phyloP scores from a whole-genome alignment of 805 yeast species.

The Metschnikowia henanensis region DNA sequence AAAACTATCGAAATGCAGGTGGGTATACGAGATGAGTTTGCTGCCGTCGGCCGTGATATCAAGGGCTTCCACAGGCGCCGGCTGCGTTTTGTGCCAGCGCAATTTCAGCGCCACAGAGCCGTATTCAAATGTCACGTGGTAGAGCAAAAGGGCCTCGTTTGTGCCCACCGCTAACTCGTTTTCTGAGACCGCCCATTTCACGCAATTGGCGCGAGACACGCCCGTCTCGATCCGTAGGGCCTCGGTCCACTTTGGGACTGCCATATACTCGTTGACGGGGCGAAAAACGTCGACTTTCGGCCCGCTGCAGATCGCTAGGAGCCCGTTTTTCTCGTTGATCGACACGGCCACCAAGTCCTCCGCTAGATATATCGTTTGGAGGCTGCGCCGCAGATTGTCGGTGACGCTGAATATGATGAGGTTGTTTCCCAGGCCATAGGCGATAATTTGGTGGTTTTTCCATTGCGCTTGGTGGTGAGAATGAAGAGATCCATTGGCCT shows the following conservation, averaged over 20 bases:
- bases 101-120: conserved; percentile 36
- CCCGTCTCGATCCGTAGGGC: conserved; percentile 20
- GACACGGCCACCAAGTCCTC: conserved; percentile 66
- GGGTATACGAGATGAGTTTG: conserved; percentile 56
- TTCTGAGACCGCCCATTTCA: conserved; percentile 54
- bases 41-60: conserved; percentile 67
- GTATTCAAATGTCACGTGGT: conserved; percentile 49
- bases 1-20: conserved; percentile 60
- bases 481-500: conserved; percentile 60
- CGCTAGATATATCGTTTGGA: conserved; percentile 78
- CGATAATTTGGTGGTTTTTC: conserved; percentile 62
- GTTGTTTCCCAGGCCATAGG: conserved; percentile 88
- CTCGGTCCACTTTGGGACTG: conserved; percentile 47
- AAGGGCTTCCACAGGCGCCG: conserved; percentile 58
- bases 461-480: conserved; percentile 62
- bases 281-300: conserved; percentile 48
- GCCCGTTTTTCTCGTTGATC: conserved; percentile 60
- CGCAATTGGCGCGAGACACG: conserved; percentile 21
- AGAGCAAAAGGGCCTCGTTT: conserved; percentile 47
- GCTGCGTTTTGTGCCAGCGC: conserved; percentile 54
- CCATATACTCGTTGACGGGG: conserved; percentile 54
- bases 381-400: conserved; percentile 24
- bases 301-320: conserved; percentile 51
- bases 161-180: conserved; percentile 67
- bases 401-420: conserved; percentile 49